Base-by-base conservation (phyloP, 176 grass and related monocot genomes). In the Zea mays region DNA sequence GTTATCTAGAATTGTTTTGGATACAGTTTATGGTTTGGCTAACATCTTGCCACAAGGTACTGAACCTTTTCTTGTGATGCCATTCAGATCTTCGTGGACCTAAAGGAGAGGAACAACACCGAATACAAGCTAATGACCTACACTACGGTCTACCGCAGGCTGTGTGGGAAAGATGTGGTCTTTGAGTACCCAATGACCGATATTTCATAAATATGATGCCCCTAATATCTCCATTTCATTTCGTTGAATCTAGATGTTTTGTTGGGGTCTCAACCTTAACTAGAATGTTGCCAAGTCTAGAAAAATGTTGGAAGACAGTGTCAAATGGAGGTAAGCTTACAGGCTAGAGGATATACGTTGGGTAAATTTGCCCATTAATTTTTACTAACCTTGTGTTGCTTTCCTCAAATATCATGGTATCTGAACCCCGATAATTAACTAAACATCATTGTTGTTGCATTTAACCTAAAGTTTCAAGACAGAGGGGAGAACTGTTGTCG, bases 81-180 rank as follows among this genome's bases (percentile, higher is more conserved):
- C 19, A 51, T 49, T 38, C 86, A 99, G 96, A 95, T 99, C 44
- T 95, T 89, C 76, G 73, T 99, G 75, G 92, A 95, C 81, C 96
- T 88, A 0, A 99, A 99, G 81, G 96, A 99, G 81, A 84, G 96
- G 59, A 99, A 99, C 86, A 99, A 95, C 75, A 99, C 96, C 0
- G 96, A 99, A 52, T 99, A 95, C 73, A 99, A 99, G 81, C 83
- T 99, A 75, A 92, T 95, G 83, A 95, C 92, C 65, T 99, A 89
- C 72, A 75, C 83, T 4, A 87, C 90, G 0, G 96, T 99, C 43
- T 99, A 99, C 68, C 90, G 92, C 62, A 99, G 79, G 79, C 90
- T 99, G 12, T 89, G 87, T 12, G 96, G 96, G 12, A 95, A 99
- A 66, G 90, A 93, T 5, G 87, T 99, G 6, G 88, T 67, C 60